Evolutionary conservation across 352 stramenopile species (phyloP).

Genomic region (Pythium guiyangense): DNA sequence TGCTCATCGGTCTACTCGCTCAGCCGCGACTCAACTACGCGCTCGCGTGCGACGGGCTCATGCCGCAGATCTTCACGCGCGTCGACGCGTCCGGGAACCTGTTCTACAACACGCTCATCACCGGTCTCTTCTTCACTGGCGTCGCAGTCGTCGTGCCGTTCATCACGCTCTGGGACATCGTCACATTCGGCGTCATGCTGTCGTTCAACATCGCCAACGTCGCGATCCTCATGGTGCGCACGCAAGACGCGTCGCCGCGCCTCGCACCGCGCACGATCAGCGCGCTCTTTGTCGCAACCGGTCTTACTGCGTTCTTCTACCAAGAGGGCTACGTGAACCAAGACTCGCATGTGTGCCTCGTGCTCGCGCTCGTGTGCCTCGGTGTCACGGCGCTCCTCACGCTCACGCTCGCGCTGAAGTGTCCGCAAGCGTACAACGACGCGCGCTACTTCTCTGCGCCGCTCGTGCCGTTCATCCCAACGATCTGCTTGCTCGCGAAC

Average conservation of each 20-base stretch:
- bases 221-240: conserved; percentile 60
- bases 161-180: conserved; percentile 77
- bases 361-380: conserved; percentile 45
- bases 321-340: conserved; percentile 48
- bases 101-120: conserved; percentile 74
- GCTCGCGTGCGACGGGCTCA: conserved; percentile 90
- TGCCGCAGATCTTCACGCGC: conserved; percentile 85
- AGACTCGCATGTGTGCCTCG: conserved; percentile 25
- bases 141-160: conserved; percentile 78
- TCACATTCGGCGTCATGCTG: conserved; percentile 83
- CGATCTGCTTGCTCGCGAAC: conserved; percentile 50
- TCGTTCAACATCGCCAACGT: conserved; percentile 85
- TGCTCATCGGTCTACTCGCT: conserved; percentile 91
- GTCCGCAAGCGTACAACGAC: conserved; percentile 28
- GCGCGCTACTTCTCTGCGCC: conserved; percentile 34
- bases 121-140: conserved; percentile 58
- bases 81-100: conserved; percentile 75
- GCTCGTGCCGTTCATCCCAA: conserved; percentile 53
- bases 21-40: conserved; percentile 93
- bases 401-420: conserved; percentile 40
- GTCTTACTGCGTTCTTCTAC: conserved; percentile 47
- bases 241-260: conserved; percentile 39
- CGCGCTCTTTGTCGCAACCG: conserved; percentile 28
- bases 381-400: conserved; percentile 27
- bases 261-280: conserved; percentile 28